Percentiles rank a stretch among this genome's conserved stretches.
Evolutionary conservation across 148 eudicot genomes (phyloP).

Genomic region (Rhododendron griersonianum): DNA sequence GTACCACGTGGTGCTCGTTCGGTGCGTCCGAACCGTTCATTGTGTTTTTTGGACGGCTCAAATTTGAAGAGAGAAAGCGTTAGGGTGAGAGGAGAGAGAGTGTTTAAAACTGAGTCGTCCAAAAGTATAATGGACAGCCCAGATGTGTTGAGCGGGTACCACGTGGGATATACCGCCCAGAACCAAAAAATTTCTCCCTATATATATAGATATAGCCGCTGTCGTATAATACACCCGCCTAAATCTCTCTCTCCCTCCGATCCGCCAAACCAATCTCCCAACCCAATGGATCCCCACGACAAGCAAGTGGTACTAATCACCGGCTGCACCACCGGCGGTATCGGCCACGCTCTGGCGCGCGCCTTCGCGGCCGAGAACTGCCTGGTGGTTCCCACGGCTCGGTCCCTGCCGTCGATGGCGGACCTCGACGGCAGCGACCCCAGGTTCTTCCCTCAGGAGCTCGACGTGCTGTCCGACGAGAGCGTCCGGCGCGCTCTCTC

Average conservation of each 20-base stretch:
- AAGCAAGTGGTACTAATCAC: slow-evolving; percentile 64
- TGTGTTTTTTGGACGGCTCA: no score
- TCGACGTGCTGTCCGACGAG: slow-evolving; percentile 67
- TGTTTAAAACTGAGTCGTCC: no score
- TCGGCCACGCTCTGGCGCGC: slow-evolving; percentile 75
- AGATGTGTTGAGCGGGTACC: no score
- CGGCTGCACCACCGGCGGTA: slow-evolving; percentile 79
- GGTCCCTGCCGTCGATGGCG: slow-evolving; percentile 53
- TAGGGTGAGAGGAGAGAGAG: no score
- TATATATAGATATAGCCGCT: no score
- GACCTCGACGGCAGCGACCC: slow-evolving; percentile 35
- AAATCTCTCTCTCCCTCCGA: neutral
- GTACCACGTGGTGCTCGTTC: no score
- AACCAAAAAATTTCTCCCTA: no score
- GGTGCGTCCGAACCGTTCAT: no score
- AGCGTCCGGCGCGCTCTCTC: slow-evolving; percentile 46
- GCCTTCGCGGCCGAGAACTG: slow-evolving; percentile 68
- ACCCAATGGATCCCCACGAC: slow-evolving; percentile 17
- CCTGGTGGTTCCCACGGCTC: slow-evolving; percentile 66
- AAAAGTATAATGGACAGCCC: no score
- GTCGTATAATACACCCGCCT: no score
- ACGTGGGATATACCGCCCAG: no score
- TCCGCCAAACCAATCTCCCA: neutral
- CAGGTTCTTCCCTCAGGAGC: slow-evolving; percentile 46
- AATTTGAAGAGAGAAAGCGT: no score